Evolutionary conservation across 176 grass and related monocot genomes (phyloP), one percentile per base, ranked within the genome.

Genomic region (Aegilops umbellulata): DNA sequence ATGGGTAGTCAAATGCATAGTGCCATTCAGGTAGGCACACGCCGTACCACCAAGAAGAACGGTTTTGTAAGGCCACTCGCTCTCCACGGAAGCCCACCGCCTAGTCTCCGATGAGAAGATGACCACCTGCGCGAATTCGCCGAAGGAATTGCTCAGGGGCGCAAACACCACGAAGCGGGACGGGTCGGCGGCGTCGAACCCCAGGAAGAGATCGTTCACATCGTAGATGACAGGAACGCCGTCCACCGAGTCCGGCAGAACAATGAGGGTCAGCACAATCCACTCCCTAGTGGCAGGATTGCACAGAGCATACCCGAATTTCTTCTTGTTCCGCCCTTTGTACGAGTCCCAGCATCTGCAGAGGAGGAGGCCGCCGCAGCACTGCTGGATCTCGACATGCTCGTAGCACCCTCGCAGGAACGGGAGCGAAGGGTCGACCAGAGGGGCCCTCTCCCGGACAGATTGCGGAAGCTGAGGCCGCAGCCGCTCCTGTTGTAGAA

Each of bases 401-500:
- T 49, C 41, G 41, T 47, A 74, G 39, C 14, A 15, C 7, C 41
- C 71, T 24, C 7, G 13, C 24, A 74, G 71, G 71, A 74, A 74
- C 27, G 71, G 71, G 41, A 74, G 71, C 23, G 71, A 46, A 17
- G 71, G 71, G 24, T 74, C 71, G 8, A 47, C 41, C 71, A 74
- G 44, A 2, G 71, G 71, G 71, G 0, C 13, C 71, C 71, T 26
- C 1, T 17, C 41, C 71, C 71, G 71, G 71, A 74, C 23, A 74
- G 71, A 27, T 74, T 74, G 71, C 71, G 71, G 71, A 74, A 74
- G 71, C 71, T 74, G 71, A 47, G 71, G 71, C 71, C 71, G 23
- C 22, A 27, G 3, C 1, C 17, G 71, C 71, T 74, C 71, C 44
- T 9, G 70, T 74, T 74, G 70, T 46, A 74, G 70, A 74, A 74